Evolutionary conservation across 1,284 basidiomycete genomes (phyloP).

Genomic region (Marasmius tenuissimus): DNA sequence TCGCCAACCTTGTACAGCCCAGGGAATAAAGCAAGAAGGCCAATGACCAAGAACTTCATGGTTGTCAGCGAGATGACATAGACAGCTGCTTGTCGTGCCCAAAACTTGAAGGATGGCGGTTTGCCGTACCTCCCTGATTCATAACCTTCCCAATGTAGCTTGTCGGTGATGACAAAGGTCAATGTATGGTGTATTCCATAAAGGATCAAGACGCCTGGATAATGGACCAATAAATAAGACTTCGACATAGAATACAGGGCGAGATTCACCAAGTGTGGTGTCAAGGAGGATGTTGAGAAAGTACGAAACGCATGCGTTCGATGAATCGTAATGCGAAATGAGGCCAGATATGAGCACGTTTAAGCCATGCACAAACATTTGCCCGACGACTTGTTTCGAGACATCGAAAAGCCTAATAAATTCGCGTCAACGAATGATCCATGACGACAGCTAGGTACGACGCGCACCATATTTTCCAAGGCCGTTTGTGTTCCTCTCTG

Average conservation of each 20-base stretch:
- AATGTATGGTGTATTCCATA: conserved; percentile 76
- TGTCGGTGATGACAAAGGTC: conserved; percentile 69
- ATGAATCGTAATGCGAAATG: conserved; percentile 63
- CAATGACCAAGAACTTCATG: conserved; percentile 91
- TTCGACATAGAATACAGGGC: conserved; percentile 1
- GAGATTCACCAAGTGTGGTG: conserved; percentile 80
- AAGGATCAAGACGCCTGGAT: conserved; percentile 79
- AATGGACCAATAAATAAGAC: conserved; percentile 1
- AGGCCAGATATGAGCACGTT: conserved; percentile 83
- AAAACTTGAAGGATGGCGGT: conserved; percentile 72
- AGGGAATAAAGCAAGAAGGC: conserved; percentile 71
- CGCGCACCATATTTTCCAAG: conserved; percentile 89
- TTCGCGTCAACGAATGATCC: conserved; percentile 8
- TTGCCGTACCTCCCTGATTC: conserved; percentile 86
- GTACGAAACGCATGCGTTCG: conserved; percentile 89
- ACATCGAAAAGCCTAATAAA: conserved; percentile 78
- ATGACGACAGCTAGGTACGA: conserved; percentile 5
- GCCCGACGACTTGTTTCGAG: conserved; percentile 89
- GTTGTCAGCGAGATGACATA: conserved; percentile 82
- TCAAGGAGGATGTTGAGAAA: conserved; percentile 95
- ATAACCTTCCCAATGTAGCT: conserved; percentile 72
- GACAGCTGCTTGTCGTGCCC: conserved; percentile 82
- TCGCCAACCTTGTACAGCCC: conserved; percentile 75
- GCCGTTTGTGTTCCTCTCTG: conserved; percentile 80
- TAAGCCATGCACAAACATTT: conserved; percentile 85